phyloP scores from a whole-genome alignment of 306 rosid species.

The Rubus idaeus region DNA sequence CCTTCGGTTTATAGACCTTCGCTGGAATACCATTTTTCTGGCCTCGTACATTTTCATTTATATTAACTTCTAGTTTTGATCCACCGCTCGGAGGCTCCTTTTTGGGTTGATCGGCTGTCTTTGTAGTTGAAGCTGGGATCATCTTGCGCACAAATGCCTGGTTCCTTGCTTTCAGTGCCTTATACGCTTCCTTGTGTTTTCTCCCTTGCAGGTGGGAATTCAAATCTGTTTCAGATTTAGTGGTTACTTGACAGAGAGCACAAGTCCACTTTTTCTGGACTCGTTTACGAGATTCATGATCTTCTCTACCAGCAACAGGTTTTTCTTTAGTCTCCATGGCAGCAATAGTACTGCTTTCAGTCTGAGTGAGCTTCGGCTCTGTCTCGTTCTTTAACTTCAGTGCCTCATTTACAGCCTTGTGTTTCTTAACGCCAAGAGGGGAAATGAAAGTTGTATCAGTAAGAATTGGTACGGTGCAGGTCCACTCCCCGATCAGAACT shows the following conservation, averaged over 20 bases:
- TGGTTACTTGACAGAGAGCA: slow-evolving; percentile 40
- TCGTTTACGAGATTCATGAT: slow-evolving; percentile 17
- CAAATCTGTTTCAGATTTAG: not conserved
- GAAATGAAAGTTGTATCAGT: slow-evolving; percentile 6
- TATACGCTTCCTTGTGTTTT: slow-evolving; percentile 31
- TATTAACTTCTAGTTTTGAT: too few species aligned
- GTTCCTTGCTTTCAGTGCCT: slow-evolving; percentile 36
- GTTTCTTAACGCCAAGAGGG: not conserved
- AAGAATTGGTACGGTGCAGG: not conserved
- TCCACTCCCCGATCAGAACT: slow-evolving; percentile 41
- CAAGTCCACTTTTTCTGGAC: slow-evolving; percentile 52
- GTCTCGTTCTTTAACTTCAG: not conserved
- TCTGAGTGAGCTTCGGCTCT: not conserved
- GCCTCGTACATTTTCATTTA: too few species aligned
- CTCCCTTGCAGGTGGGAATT: slow-evolving; percentile 29
- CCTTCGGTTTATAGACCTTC: too few species aligned
- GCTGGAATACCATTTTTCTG: too few species aligned
- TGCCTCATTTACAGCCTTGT: not conserved
- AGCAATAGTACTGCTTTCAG: not conserved
- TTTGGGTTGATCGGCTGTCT: too few species aligned
- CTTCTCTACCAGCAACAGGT: slow-evolving; percentile 9
- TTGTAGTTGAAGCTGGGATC: too few species aligned
- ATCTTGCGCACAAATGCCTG: not conserved
- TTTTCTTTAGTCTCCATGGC: slow-evolving; percentile 1
- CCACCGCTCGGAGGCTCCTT: too few species aligned